phyloP scores from a whole-genome alignment of 2,329 filamentous ascomycete genomes.

The Fusarium illudens region DNA sequence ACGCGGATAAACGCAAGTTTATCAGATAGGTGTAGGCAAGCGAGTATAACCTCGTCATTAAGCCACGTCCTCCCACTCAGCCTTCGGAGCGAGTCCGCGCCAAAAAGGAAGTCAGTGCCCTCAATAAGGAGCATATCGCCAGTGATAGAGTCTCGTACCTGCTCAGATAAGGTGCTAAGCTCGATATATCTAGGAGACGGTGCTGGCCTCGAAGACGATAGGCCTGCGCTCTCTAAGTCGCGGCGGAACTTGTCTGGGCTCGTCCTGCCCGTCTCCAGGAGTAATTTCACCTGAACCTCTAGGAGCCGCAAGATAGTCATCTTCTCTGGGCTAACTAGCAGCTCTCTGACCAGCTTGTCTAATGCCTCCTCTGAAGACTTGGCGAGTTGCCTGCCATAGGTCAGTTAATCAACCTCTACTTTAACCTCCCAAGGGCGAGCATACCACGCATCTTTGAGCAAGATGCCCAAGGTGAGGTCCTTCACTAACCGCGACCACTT shows the following conservation, averaged over 20 bases:
- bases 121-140: not conserved
- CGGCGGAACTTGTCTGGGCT: not conserved
- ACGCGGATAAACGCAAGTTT: slow-evolving; percentile 12
- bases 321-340: not conserved
- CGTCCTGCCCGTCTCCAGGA: not conserved
- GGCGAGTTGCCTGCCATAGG: not conserved
- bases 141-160: not conserved
- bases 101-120: not conserved
- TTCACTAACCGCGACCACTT: slow-evolving; percentile 10
- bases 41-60: not conserved
- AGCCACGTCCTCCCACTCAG: not conserved
- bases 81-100: not conserved
- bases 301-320: not conserved
- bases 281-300: not conserved
- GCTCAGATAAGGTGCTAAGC: not conserved
- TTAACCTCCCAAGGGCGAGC: not conserved
- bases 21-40: slow-evolving; percentile 18
- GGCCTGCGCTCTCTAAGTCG: not conserved
- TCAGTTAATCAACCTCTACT: not conserved
- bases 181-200: not conserved
- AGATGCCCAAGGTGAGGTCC: not conserved
- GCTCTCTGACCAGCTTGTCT: not conserved
- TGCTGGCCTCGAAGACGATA: not conserved
- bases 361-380: not conserved
- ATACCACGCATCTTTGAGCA: not conserved